Conservation (phyloP, 352 stramenopile species). For the Phytophthora chlamydospora region DNA sequence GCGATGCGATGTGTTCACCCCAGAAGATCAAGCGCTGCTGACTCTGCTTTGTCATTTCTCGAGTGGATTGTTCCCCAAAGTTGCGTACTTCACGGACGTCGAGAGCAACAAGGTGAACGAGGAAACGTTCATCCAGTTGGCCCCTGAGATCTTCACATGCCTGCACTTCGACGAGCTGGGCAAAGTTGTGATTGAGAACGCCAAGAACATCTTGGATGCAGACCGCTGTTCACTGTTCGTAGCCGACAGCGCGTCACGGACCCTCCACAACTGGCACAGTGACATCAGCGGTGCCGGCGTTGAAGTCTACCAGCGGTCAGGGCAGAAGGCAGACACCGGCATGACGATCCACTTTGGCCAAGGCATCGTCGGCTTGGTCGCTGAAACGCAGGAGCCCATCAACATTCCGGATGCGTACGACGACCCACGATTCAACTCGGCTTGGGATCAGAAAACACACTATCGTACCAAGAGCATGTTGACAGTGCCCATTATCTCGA, state of each 20-base stretch:
- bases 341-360: constrained; percentile 80
- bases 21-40: constrained; percentile 62
- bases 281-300: constrained; percentile 70
- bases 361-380: constrained; percentile 74
- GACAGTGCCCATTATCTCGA: constrained; percentile 73
- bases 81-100: constrained; percentile 79
- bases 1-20: constrained; percentile 60
- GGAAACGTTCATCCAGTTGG: constrained; percentile 74
- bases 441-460: constrained; percentile 83
- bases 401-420: constrained; percentile 82
- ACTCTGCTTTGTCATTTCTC: constrained; percentile 62
- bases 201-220: constrained; percentile 75
- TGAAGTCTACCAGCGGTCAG: constrained; percentile 46
- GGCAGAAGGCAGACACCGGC: constrained; percentile 31
- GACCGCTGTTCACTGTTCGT: constrained; percentile 82
- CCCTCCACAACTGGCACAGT: constrained; percentile 77
- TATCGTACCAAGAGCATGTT: constrained; percentile 86
- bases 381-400: constrained; percentile 63
- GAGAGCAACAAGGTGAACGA: constrained; percentile 86
- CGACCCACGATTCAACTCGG: constrained; percentile 76
- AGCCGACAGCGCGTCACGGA: constrained; percentile 53
- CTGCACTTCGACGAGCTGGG: constrained; percentile 80
- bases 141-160: constrained; percentile 81
- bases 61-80: constrained; percentile 70
- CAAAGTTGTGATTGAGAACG: constrained; percentile 80